Percentiles rank a stretch among this genome's conserved stretches.
phyloP scores from a whole-genome alignment of 148 eudicot species.

The Silene uniflora region DNA sequence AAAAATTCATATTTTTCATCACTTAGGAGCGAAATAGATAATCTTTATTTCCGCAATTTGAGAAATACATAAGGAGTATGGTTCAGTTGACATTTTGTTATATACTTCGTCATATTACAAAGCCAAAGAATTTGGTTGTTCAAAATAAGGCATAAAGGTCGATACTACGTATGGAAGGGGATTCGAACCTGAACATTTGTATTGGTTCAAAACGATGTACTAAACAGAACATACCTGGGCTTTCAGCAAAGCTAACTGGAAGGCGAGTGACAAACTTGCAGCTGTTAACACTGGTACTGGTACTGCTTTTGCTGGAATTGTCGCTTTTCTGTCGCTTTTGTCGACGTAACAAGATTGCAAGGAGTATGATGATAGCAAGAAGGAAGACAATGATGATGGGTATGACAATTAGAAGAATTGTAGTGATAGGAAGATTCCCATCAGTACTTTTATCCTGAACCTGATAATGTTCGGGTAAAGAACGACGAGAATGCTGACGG shows the following conservation, averaged over 20 bases:
- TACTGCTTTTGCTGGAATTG: constrained; percentile 22
- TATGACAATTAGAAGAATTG: constrained; percentile 48
- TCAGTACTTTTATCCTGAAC: neutral
- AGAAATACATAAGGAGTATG: no score
- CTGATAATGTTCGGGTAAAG: constrained; percentile 1
- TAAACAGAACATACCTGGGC: constrained; percentile 31
- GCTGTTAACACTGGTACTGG: constrained; percentile 24
- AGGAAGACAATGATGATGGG: constrained; percentile 57
- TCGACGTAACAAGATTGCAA: constrained; percentile 53
- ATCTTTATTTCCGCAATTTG: no score
- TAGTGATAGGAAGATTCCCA: constrained; percentile 23
- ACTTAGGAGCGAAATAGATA: no score
- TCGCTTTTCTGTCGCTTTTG: constrained; percentile 31
- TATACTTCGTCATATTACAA: no score
- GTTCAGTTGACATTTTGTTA: no score
- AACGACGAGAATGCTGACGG: constrained; percentile 7
- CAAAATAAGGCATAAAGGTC: no score
- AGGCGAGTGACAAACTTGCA: constrained; percentile 31
- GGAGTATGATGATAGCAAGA: constrained; percentile 39
- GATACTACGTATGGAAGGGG: no score
- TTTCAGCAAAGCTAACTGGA: constrained; percentile 24
- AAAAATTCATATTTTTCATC: no score
- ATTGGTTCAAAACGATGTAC: no score
- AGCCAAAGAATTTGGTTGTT: no score
- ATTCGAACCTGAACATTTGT: no score